Conservation (phyloP, 2,329 filamentous ascomycete species). For the Penicillium sp. region DNA sequence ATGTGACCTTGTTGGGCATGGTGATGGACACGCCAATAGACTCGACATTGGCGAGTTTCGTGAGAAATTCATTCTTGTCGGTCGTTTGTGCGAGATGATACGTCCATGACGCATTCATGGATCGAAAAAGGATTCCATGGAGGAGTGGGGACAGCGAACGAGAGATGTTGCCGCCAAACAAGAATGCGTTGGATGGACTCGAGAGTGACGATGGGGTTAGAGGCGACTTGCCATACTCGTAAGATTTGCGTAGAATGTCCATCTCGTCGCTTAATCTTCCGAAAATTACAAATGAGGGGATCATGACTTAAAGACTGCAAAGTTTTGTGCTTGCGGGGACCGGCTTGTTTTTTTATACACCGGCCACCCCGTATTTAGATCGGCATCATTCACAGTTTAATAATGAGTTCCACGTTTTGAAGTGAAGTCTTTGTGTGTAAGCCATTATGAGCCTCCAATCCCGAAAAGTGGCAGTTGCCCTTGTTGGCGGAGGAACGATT, state of each 20-base stretch:
- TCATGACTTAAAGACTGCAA: not conserved
- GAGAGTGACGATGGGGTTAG: not conserved
- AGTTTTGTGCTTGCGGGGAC: not conserved
- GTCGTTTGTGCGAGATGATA: constrained; percentile 9
- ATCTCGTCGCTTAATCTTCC: not conserved
- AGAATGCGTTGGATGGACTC: not conserved
- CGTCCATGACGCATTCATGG: constrained; percentile 24
- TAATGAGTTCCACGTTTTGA: too few relatives aligned
- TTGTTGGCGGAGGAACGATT: too few relatives aligned
- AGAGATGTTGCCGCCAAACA: constrained; percentile 15
- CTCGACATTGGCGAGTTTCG: constrained; percentile 34
- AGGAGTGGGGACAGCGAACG: constrained; percentile 10
- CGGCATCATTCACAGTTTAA: not conserved
- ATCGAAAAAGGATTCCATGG: constrained; percentile 9
- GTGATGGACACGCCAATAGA: constrained; percentile 65
- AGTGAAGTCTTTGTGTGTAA: too few relatives aligned
- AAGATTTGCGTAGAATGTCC: constrained; percentile 12
- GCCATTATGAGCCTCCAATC: too few relatives aligned
- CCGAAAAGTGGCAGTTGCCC: too few relatives aligned
- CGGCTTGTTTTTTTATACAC: not conserved
- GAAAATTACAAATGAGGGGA: not conserved
- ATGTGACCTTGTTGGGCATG: constrained; percentile 77
- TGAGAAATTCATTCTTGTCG: constrained; percentile 3
- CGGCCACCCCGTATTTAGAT: not conserved
- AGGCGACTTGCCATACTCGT: constrained; percentile 13